These are phyloP conservation scores for Massarina eburnea DNA, from an alignment of 2,329 filamentous ascomycete genomes.

Conservation along the genomic window DNA sequence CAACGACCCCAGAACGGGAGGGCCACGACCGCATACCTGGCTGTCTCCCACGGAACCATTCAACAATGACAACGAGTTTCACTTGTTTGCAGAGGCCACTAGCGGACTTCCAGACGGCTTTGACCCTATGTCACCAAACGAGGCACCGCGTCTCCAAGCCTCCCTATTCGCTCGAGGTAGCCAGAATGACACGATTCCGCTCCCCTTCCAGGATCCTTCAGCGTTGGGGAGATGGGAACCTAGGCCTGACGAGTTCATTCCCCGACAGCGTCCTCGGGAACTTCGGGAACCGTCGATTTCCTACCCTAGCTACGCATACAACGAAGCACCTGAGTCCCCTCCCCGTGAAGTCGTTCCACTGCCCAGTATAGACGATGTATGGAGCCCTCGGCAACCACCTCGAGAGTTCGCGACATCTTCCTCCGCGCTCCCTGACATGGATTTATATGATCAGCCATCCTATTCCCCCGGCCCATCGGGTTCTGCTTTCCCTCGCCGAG, in stretches of 20 bases:
- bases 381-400: constrained; percentile 1
- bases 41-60: constrained; percentile 40
- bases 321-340: background rate
- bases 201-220: constrained; percentile 22
- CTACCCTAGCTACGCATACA: background rate
- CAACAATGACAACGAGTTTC: constrained; percentile 38
- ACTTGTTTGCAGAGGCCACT: constrained; percentile 44
- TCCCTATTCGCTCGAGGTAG: constrained; percentile 35
- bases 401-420: constrained; percentile 1
- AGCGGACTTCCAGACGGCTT: constrained; percentile 33
- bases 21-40: constrained; percentile 37
- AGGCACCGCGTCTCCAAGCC: constrained; percentile 33
- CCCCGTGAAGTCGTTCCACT: background rate
- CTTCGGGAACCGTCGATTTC: background rate
- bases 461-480: constrained; percentile 10
- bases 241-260: constrained; percentile 23
- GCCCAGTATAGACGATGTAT: constrained; percentile 3
- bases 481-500: constrained; percentile 15
- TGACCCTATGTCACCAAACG: constrained; percentile 36
- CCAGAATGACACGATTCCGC: constrained; percentile 28
- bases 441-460: background rate
- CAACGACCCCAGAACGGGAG: constrained; percentile 18
- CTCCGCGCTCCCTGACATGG: constrained; percentile 4
- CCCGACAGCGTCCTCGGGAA: constrained; percentile 1
- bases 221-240: constrained; percentile 29